phyloP scores from a whole-genome alignment of 225 moss, liverwort and hornwort genomes.

The Straminergon stramineum region DNA sequence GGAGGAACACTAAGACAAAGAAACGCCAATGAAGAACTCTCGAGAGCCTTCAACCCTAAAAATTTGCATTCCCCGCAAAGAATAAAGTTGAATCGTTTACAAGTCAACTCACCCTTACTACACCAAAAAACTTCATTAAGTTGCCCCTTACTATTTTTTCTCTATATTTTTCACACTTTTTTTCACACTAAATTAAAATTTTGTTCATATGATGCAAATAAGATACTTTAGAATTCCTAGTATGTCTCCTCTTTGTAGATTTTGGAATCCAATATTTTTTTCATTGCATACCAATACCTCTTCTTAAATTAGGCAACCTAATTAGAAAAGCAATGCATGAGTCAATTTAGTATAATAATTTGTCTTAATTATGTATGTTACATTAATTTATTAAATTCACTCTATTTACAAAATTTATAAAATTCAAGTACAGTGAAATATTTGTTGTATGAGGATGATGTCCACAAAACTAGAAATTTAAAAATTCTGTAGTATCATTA shows the following conservation, averaged over 20 bases:
- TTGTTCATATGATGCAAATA: not conserved
- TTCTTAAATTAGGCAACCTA: too few relatives aligned
- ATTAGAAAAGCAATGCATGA: not conserved
- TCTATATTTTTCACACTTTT: too few relatives aligned
- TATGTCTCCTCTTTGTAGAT: not conserved
- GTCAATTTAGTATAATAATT: too few relatives aligned
- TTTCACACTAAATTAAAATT: not conserved
- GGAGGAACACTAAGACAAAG: not conserved
- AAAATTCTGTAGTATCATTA: fast-evolving
- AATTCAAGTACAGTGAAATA: not conserved
- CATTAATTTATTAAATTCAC: too few relatives aligned
- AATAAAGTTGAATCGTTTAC: not conserved
- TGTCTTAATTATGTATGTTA: fast-evolving
- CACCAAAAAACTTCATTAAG: not conserved
- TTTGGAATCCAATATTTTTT: not conserved
- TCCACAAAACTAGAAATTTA: fast-evolving
- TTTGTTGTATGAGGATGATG: fast-evolving
- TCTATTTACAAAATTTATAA: not conserved
- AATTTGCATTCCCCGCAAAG: not conserved
- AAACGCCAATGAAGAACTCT: not conserved
- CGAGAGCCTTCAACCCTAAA: constrained; percentile 17
- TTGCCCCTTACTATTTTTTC: not conserved
- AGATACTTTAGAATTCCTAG: not conserved
- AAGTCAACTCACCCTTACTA: not conserved
- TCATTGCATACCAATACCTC: fast-evolving